These are phyloP conservation scores for Malbranchea zuffiana DNA, from an alignment of 2,329 filamentous ascomycete species.

Conservation along the genomic window DNA sequence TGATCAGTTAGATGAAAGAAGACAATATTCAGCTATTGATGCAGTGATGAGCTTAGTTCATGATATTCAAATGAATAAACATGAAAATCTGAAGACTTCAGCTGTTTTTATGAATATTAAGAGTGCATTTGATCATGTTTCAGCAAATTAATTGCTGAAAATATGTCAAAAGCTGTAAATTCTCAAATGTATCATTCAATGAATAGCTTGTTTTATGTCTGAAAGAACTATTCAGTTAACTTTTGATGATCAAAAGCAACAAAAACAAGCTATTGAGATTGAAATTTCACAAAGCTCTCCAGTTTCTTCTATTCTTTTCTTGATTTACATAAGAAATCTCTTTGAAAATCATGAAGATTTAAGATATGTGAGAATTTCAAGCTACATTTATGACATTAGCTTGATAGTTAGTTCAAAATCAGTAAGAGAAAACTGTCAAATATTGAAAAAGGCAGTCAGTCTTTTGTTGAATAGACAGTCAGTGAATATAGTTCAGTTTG, in stretches of 20 bases:
- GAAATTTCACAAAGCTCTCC: not conserved
- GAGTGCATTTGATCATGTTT: slow-evolving; percentile 3
- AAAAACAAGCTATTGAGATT: not conserved
- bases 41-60: too few relatives aligned
- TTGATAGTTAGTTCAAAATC: not conserved
- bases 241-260: not conserved
- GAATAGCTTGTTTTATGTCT: too few relatives aligned
- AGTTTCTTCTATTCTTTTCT: too few relatives aligned
- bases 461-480: not conserved
- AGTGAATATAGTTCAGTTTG: slow-evolving; percentile 2
- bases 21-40: slow-evolving; percentile 5
- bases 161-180: too few relatives aligned
- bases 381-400: slow-evolving; percentile 8
- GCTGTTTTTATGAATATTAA: not conserved
- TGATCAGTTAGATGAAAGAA: slow-evolving; percentile 5
- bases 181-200: too few relatives aligned
- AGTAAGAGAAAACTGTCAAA: slow-evolving; percentile 1
- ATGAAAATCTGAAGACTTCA: not conserved
- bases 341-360: too few relatives aligned
- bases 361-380: too few relatives aligned
- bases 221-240: too few relatives aligned
- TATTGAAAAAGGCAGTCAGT: not conserved
- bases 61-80: slow-evolving; percentile 2
- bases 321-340: too few relatives aligned
- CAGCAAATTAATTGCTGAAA: too few relatives aligned